Evolutionary conservation across 1,139 yeast genomes (phyloP).

Genomic region (Lodderomyces elongisporus): DNA sequence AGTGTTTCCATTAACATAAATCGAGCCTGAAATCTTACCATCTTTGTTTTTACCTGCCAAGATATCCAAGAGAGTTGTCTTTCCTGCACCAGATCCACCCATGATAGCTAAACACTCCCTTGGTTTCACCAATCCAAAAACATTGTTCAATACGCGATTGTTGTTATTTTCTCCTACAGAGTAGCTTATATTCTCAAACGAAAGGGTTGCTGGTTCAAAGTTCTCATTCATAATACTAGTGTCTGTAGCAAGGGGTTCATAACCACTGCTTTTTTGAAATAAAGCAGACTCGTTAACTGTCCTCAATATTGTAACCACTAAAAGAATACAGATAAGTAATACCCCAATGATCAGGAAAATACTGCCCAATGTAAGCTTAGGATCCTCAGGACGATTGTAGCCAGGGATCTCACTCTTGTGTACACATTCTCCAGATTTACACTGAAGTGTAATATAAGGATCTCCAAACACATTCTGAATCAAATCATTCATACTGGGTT

Average conservation of each 20-base stretch:
- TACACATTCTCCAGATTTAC: conserved; percentile 84
- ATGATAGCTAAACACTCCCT: conserved; percentile 90
- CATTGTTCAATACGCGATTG: conserved; percentile 46
- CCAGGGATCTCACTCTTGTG: conserved; percentile 94
- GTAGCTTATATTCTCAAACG: conserved; percentile 71
- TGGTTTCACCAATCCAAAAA: conserved; percentile 76
- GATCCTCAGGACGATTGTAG: conserved; percentile 62
- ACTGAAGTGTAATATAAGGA: conserved; percentile 72
- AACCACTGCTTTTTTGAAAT: conserved; percentile 34
- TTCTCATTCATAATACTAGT: conserved; percentile 44
- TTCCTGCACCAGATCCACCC: conserved; percentile 99
- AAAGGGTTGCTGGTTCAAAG: conserved; percentile 69
- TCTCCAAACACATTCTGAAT: conserved; percentile 91
- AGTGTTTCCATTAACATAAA: conserved; percentile 68
- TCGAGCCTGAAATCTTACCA: conserved; percentile 61
- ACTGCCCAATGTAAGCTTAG: conserved; percentile 44
- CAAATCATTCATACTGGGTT: conserved; percentile 93
- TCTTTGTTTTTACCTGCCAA: conserved; percentile 82
- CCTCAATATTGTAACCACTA: conserved; percentile 41
- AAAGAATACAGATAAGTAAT: conserved; percentile 33
- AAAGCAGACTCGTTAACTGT: conserved; percentile 62
- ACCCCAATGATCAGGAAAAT: conserved; percentile 49
- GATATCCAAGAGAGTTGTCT: conserved; percentile 86
- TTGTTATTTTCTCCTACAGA: conserved; percentile 33
- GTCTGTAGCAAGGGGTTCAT: conserved; percentile 28